A percentile compares a stretch with the other conserved stretches of the same genome.
phyloP scores from a whole-genome alignment of 768 basidiomycete species.

The Pholiota molesta region DNA sequence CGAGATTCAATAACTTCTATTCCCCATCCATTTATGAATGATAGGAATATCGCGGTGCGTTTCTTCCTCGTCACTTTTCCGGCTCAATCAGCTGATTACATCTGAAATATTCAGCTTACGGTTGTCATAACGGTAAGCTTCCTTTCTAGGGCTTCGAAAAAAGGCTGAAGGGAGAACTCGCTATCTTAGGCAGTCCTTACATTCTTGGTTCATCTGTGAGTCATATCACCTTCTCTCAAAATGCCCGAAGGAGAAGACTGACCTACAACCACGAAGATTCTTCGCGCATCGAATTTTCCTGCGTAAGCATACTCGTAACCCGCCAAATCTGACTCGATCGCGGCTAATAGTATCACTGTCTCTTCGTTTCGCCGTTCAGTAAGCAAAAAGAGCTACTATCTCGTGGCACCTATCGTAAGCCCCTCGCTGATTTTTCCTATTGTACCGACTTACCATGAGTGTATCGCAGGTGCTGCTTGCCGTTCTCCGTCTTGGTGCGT shows the following conservation, averaged over 20 bases:
- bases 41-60: slow-evolving; percentile 22
- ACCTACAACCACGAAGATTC: slow-evolving; percentile 26
- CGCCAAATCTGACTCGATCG: not conserved
- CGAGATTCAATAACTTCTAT: not conserved
- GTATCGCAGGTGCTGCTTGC: slow-evolving; percentile 26
- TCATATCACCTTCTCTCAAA: slow-evolving; percentile 1
- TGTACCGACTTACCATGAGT: too few species aligned
- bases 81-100: not conserved
- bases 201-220: slow-evolving; percentile 32
- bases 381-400: slow-evolving; percentile 36
- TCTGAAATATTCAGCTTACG: slow-evolving; percentile 20
- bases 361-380: slow-evolving; percentile 24
- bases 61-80: not conserved
- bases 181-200: slow-evolving; percentile 28
- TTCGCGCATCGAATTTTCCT: slow-evolving; percentile 41
- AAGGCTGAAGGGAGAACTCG: too few species aligned
- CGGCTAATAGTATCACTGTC: not conserved
- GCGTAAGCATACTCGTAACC: slow-evolving; percentile 28
- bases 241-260: not conserved
- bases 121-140: slow-evolving; percentile 24
- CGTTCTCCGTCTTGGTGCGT: slow-evolving; percentile 26
- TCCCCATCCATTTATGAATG: not conserved
- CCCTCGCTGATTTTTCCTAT: too few species aligned
- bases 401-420: slow-evolving; percentile 36
- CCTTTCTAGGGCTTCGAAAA: too few species aligned